A percentile compares a stretch with the other conserved stretches of the same genome.
These are phyloP conservation scores for Sarocladium kiliense DNA, from an alignment of 2,329 filamentous ascomycete species.

Conservation along the genomic window DNA sequence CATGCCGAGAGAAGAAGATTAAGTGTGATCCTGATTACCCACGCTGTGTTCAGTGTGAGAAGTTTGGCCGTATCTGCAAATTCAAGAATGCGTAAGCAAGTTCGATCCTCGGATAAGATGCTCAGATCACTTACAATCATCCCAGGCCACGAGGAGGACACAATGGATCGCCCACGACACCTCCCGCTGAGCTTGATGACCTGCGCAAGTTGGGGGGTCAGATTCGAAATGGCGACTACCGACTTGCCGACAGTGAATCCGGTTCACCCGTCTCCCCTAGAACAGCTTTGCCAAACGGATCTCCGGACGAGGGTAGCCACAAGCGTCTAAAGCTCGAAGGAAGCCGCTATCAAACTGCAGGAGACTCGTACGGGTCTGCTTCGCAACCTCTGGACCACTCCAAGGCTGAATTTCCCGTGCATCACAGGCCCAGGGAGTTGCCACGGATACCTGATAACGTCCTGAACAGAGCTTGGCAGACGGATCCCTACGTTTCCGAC, in stretches of 20 bases:
- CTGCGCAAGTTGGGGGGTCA: slow-evolving; percentile 29
- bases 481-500: slow-evolving; percentile 42
- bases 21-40: slow-evolving; percentile 88
- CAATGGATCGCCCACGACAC: slow-evolving; percentile 49
- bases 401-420: slow-evolving; percentile 31
- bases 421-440: slow-evolving; percentile 31
- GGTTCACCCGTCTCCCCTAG: slow-evolving; percentile 45
- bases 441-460: slow-evolving; percentile 45
- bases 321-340: slow-evolving; percentile 44
- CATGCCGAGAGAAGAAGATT: slow-evolving; percentile 95
- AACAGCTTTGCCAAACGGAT: slow-evolving; percentile 27
- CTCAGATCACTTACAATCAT: slow-evolving; percentile 11
- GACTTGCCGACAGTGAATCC: slow-evolving; percentile 36
- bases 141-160: slow-evolving; percentile 52
- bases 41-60: slow-evolving; percentile 87
- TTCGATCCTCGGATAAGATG: slow-evolving; percentile 19
- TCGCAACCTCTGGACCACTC: slow-evolving; percentile 23
- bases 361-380: slow-evolving; percentile 36
- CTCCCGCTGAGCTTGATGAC: slow-evolving; percentile 45
- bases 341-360: background rate
- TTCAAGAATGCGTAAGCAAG: slow-evolving; percentile 76
- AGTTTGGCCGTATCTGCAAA: slow-evolving; percentile 80
- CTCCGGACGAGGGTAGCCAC: slow-evolving; percentile 30
- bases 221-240: slow-evolving; percentile 28
- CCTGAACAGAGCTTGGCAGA: slow-evolving; percentile 43